phyloP scores from a whole-genome alignment of 2,329 filamentous ascomycete species.

The Fusarium acutatum region DNA sequence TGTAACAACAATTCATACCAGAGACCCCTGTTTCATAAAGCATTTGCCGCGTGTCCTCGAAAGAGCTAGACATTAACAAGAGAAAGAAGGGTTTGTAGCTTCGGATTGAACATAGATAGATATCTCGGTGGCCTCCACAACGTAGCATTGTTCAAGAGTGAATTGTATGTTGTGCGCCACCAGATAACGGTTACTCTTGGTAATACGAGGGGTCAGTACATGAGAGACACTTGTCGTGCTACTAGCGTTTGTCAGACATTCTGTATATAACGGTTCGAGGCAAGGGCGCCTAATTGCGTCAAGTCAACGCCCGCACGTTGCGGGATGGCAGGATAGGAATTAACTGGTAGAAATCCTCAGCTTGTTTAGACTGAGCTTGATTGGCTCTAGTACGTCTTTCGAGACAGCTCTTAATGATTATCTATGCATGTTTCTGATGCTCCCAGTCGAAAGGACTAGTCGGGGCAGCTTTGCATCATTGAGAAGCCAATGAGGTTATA shows the following conservation, averaged over 20 bases:
- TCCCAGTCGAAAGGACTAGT: not conserved
- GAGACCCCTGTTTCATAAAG: conserved; percentile 10
- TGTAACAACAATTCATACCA: conserved; percentile 1
- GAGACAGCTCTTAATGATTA: conserved; percentile 11
- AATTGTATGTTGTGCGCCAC: conserved; percentile 22
- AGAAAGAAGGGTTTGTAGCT: conserved; percentile 7
- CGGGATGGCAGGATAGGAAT: conserved; percentile 28
- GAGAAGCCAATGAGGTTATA: conserved; percentile 21
- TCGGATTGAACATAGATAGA: not conserved
- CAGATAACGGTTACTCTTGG: conserved; percentile 24
- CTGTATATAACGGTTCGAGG: conserved; percentile 8
- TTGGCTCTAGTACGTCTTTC: conserved; percentile 14
- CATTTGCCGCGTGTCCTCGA: conserved; percentile 10
- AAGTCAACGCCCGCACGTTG: conserved; percentile 36
- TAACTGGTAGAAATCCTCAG: conserved; percentile 2
- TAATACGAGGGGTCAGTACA: conserved; percentile 12
- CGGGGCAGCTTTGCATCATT: not conserved
- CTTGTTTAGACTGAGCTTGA: not conserved
- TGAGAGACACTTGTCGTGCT: conserved; percentile 8
- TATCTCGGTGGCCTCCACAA: not conserved
- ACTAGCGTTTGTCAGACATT: conserved; percentile 22
- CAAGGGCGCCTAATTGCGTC: conserved; percentile 22
- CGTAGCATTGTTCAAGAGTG: not conserved
- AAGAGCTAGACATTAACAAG: conserved; percentile 1
- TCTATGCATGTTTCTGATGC: conserved; percentile 12